phyloP scores from a whole-genome alignment of 129 eudicot species.

The Artemisia tridentata region DNA sequence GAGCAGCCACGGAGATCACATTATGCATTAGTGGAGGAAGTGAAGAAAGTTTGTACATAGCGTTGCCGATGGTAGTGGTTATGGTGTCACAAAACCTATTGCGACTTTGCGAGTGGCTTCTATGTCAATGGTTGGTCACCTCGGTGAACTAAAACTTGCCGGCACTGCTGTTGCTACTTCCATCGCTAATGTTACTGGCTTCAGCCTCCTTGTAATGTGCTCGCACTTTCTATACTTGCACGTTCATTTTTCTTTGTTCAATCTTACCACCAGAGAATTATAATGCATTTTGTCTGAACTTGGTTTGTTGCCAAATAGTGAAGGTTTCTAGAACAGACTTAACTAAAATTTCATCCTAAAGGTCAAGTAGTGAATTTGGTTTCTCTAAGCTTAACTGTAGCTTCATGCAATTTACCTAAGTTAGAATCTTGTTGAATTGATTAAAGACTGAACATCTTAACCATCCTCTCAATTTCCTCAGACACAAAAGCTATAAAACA shows the following conservation, averaged over 20 bases:
- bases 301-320: too few species aligned
- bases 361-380: too few species aligned
- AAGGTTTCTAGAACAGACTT: too few species aligned
- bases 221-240: not conserved
- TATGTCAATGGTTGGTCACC: conserved; percentile 75
- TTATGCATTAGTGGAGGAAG: conserved; percentile 35
- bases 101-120: conserved; percentile 44
- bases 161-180: conserved; percentile 62
- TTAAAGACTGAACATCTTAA: too few species aligned
- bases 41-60: conserved; percentile 48
- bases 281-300: too few species aligned
- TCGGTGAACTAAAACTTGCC: conserved; percentile 50
- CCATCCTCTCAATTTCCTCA: too few species aligned
- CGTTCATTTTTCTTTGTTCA: not conserved
- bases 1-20: conserved; percentile 13
- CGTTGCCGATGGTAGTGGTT: conserved; percentile 55
- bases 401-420: too few species aligned
- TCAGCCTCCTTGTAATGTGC: conserved; percentile 49
- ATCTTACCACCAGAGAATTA: too few species aligned
- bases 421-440: too few species aligned
- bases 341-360: too few species aligned
- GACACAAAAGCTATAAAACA: too few species aligned
- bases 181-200: conserved; percentile 62
- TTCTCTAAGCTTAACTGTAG: too few species aligned
- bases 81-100: conserved; percentile 49